Base-by-base conservation (phyloP, 2,329 filamentous ascomycete species). In the Phaeosphaeria sp. region DNA sequence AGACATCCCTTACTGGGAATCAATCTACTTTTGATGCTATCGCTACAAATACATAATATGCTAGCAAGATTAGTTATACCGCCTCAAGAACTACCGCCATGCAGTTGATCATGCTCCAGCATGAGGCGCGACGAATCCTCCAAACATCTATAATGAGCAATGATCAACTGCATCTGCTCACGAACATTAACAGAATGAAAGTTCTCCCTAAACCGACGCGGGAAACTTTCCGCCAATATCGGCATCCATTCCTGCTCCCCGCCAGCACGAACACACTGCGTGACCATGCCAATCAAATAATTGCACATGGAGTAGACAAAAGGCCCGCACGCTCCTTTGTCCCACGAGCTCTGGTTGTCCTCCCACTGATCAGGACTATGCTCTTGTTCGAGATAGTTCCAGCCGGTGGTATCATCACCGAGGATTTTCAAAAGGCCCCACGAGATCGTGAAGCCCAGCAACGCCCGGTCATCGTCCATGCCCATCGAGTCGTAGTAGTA, bases 261-360 rank as follows among this genome's bases (percentile, higher is more conserved):
- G 18, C 53, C 55, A 21, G 4, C 3, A 15, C 22, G n/a, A 22
- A 57, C 53, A 22, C 3, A 11, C 2, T 2, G 3, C 24, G 27
- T 54, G 44, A 65, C 62, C 4, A 21, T 5, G 0, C 20, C 13
- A 9, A 60, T 49, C 22, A 57, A 11, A 1, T 52, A 11, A 4
- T 60, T 24, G 7, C 58, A 52, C 61, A 71, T 66, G 20, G 53
- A 55, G 24, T 55, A 59, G 4, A 70, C 61, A 27, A 68, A 67
- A 3, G 67, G 66, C 3, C 66, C 67, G 36, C 68, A 70, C 3
- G 68, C 45, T 9, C 67, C 68, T 3, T 6, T 13, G 44, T 72
- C 66, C 0, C n/a, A 6, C 0, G 15, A 13, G 53, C 30, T 58
- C n/a, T 17, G 15, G 44, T 72, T 72, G 48, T 67, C 1, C 1